Evolutionary conservation across 2,329 filamentous ascomycete genomes (phyloP).

Genomic region (Talaromyces sp.): DNA sequence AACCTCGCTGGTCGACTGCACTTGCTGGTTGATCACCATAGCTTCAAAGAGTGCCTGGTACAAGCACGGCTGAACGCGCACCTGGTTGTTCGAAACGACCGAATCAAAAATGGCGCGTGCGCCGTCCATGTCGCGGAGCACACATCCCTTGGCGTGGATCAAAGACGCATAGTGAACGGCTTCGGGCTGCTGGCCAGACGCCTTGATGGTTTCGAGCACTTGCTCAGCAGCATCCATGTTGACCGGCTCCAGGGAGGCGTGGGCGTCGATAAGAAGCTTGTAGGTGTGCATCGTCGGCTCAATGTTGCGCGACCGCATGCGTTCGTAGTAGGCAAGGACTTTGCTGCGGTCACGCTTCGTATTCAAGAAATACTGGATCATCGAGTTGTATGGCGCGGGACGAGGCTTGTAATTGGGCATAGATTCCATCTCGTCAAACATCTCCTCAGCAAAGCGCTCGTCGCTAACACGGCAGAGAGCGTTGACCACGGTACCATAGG

Average conservation of each 20-base stretch:
- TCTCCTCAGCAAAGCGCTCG: constrained; percentile 93
- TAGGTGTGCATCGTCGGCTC: constrained; percentile 91
- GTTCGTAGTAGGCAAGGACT: constrained; percentile 89
- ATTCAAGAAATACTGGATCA: constrained; percentile 99
- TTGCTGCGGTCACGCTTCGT: constrained; percentile 95
- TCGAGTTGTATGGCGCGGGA: constrained; percentile 94
- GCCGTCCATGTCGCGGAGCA: constrained; percentile 81
- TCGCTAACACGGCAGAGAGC: constrained; percentile 95
- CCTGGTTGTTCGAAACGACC: constrained; percentile 62
- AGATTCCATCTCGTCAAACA: constrained; percentile 98
- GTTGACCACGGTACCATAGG: constrained; percentile 97
- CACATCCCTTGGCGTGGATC: constrained; percentile 93
- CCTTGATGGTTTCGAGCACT: constrained; percentile 72
- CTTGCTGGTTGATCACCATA: constrained; percentile 90
- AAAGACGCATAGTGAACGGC: constrained; percentile 93
- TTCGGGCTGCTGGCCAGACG: constrained; percentile 70
- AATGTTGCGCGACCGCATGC: constrained; percentile 84
- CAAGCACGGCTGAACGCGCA: constrained; percentile 73
- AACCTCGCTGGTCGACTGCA: constrained; percentile 67
- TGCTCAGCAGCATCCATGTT: constrained; percentile 83
- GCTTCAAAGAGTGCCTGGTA: constrained; percentile 97
- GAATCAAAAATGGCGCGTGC: constrained; percentile 77
- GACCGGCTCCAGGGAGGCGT: constrained; percentile 88
- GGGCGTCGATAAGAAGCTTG: constrained; percentile 92
- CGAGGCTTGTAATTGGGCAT: constrained; percentile 99